phyloP scores from a whole-genome alignment of 2,329 filamentous ascomycete genomes.

The Neobulgaria alba region DNA sequence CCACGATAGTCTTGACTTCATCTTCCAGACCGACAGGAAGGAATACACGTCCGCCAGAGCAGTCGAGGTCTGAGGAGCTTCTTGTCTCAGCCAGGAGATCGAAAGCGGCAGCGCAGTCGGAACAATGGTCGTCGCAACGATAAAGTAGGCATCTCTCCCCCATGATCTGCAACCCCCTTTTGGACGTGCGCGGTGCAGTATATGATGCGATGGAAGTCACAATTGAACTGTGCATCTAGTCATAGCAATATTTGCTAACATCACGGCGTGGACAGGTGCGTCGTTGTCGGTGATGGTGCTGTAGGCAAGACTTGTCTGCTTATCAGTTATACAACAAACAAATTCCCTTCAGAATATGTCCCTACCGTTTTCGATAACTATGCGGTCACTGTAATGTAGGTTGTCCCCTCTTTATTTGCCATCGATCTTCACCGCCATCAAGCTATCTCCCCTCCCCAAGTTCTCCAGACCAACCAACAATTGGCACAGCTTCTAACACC shows the following conservation, averaged over 20 bases:
- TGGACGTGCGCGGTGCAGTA: constrained; percentile 2
- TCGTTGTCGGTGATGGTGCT: constrained; percentile 98
- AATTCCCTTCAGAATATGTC: constrained; percentile 99
- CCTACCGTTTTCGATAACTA: constrained; percentile 99
- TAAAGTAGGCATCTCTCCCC: constrained; percentile 42
- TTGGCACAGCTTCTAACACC: not conserved
- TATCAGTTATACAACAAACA: constrained; percentile 99
- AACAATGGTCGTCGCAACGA: constrained; percentile 48
- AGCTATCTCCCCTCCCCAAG: not conserved
- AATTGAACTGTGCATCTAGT: not conserved
- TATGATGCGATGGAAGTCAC: not conserved
- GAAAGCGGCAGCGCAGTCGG: constrained; percentile 6
- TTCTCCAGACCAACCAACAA: not conserved
- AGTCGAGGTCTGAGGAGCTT: constrained; percentile 3
- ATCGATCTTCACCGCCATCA: not conserved
- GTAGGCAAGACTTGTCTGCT: constrained; percentile 98
- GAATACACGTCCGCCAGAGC: constrained; percentile 2
- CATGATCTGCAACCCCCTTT: constrained; percentile 5
- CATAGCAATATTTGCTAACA: constrained; percentile 15
- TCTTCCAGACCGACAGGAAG: too few relatives aligned
- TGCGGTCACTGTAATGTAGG: constrained; percentile 98
- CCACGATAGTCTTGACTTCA: too few relatives aligned
- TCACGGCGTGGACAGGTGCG: constrained; percentile 61
- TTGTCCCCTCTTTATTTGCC: constrained; percentile 24
- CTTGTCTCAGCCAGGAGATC: constrained; percentile 6